A percentile compares a stretch with the other conserved stretches of the same genome.
phyloP scores from a whole-genome alignment of 495 filamentous ascomycete genomes.

The Acidiella bohemica region DNA sequence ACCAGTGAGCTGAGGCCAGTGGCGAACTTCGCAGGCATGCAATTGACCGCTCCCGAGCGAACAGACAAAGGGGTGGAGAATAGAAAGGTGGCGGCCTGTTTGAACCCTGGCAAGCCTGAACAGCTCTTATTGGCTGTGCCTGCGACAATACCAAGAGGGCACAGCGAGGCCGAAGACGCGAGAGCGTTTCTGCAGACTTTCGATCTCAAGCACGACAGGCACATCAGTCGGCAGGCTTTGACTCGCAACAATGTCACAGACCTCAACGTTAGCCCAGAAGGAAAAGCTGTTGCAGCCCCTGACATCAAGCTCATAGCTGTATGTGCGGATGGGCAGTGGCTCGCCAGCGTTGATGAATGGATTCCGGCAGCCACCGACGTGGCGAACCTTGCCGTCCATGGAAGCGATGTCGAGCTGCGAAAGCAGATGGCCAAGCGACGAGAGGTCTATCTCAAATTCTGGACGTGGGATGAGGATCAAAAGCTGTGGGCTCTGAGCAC shows the following conservation, averaged over 20 bases:
- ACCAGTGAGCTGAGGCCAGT: slow-evolving; percentile 74
- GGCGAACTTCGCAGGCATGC: slow-evolving; percentile 68
- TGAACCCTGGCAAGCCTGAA: slow-evolving; percentile 44
- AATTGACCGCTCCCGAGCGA: slow-evolving; percentile 33
- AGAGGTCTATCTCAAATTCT: slow-evolving; percentile 82
- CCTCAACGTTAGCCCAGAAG: slow-evolving; percentile 56
- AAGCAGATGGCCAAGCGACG: too few species aligned
- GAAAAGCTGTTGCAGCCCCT: slow-evolving; percentile 55
- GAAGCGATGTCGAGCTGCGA: too few species aligned
- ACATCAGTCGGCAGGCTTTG: slow-evolving; percentile 72
- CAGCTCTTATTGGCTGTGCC: slow-evolving; percentile 50
- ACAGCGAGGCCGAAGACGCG: neutral
- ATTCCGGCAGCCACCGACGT: slow-evolving; percentile 52
- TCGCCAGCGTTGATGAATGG: slow-evolving; percentile 88
- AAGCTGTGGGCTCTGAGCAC: slow-evolving; percentile 60
- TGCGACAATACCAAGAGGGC: slow-evolving; percentile 29
- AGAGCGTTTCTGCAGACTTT: slow-evolving; percentile 61
- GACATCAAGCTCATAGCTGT: slow-evolving; percentile 58
- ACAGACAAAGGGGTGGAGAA: neutral
- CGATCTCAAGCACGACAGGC: slow-evolving; percentile 56
- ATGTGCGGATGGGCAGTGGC: slow-evolving; percentile 71
- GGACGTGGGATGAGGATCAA: slow-evolving; percentile 55
- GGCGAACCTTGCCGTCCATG: slow-evolving; percentile 36
- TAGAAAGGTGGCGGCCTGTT: slow-evolving; percentile 25
- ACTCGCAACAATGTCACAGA: slow-evolving; percentile 77